Conservation (phyloP, 2,329 filamentous ascomycete species). For the Penicillium sp. region DNA sequence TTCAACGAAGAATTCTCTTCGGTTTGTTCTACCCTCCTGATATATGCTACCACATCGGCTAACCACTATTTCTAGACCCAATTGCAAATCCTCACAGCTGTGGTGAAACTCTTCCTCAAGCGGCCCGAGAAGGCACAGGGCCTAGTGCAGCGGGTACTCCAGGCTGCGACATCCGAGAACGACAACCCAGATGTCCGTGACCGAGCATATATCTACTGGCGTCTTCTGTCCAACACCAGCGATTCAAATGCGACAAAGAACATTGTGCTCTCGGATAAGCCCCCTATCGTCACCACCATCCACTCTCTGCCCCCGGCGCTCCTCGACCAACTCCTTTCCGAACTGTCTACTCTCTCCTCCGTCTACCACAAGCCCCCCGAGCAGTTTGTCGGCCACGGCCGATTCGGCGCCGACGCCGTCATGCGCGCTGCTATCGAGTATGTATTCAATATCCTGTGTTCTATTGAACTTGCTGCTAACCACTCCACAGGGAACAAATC, state of each 20-base stretch:
- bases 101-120: slow-evolving; percentile 96
- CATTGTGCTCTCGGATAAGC: slow-evolving; percentile 90
- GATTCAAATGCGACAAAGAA: slow-evolving; percentile 90
- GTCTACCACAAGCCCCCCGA: slow-evolving; percentile 98
- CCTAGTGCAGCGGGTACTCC: slow-evolving; percentile 90
- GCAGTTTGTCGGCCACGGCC: slow-evolving; percentile 95
- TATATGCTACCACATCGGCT: slow-evolving; percentile 20
- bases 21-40: slow-evolving; percentile 50
- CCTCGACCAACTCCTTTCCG: slow-evolving; percentile 83
- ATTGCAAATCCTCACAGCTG: slow-evolving; percentile 92
- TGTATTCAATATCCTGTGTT: slow-evolving; percentile 24
- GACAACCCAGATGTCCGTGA: slow-evolving; percentile 98
- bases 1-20: slow-evolving; percentile 97
- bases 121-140: slow-evolving; percentile 89
- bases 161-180: slow-evolving; percentile 87
- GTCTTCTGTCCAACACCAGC: slow-evolving; percentile 74
- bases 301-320: slow-evolving; percentile 79
- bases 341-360: slow-evolving; percentile 91
- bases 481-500: slow-evolving; percentile 66
- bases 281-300: slow-evolving; percentile 91
- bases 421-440: slow-evolving; percentile 90
- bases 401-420: slow-evolving; percentile 90
- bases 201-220: slow-evolving; percentile 97
- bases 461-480: slow-evolving; percentile 19
- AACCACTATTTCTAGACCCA: slow-evolving; percentile 66